Evolutionary conservation across 2,329 filamentous ascomycete species (phyloP), one percentile per base, ranked within the genome.

Genomic region (Ophioceras dolichostomum): DNA sequence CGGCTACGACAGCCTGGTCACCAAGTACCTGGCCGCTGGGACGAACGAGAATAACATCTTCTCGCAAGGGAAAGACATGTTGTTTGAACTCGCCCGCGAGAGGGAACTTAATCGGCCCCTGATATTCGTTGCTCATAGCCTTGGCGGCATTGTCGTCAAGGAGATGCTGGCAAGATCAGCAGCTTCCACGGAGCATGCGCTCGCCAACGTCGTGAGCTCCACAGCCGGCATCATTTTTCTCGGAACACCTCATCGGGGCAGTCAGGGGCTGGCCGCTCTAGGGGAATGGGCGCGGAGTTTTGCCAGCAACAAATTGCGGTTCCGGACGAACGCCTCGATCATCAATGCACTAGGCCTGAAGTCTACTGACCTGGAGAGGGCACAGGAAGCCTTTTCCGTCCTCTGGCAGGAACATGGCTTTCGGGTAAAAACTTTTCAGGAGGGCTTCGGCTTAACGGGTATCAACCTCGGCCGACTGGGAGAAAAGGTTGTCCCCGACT

Each of bases 351-450:
- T 45, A 0, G 37, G 41, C 1, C 34, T 47, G 4, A 41, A 31
- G 17, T 43, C 36, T 2, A 30, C 40, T 2, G 47, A 45, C n/a
- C 30, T 48, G 4, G 43, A 45, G 9, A 30, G 44, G 10, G 38
- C 38, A 9, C 46, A 45, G 24, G 46, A 47, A 9, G 16, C 38
- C 1, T 49, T 48, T 17, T 45, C 43, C 1, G 4, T 10, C 2
- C 27, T 47, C 1, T 49, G 47, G 47, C 38, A 31, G 3, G 38
- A 36, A 3, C 31, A 49, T 16, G 24, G 30, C 2, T 47, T 48
- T 17, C 32, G 34, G 17, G 47, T 47, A 16, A 49, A 49, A 21
- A 47, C 45, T 0, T 47, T 47, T 10, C 45, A 47, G 29, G 47
- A 49, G 20, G 37, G 41, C 2, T 35, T 44, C 2, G 41, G 38